phyloP scores from a whole-genome alignment of 352 stramenopile genomes.

The Phytopythium litorale region DNA sequence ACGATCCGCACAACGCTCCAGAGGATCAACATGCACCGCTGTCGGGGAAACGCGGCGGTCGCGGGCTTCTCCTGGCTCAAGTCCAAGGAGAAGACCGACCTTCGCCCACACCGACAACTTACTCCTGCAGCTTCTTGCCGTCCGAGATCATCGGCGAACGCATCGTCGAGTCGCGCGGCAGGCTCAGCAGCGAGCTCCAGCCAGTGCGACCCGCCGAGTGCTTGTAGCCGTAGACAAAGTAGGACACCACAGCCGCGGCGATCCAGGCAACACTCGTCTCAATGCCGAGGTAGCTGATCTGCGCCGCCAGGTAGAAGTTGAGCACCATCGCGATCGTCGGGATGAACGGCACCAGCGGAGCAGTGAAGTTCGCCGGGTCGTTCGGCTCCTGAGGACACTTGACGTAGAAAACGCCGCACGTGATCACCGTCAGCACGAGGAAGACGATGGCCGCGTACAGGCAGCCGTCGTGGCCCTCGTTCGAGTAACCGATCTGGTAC shows the following conservation, averaged over 20 bases:
- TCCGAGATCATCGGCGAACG: constrained; percentile 54
- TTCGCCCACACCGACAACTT: background rate
- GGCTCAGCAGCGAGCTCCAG: constrained; percentile 51
- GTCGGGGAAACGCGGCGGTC: background rate
- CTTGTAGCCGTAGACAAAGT: constrained; percentile 75
- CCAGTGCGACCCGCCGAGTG: constrained; percentile 56
- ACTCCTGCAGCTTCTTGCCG: constrained; percentile 39
- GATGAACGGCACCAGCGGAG: constrained; percentile 69
- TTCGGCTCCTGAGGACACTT: constrained; percentile 59
- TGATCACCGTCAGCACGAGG: constrained; percentile 28
- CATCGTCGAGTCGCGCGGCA: constrained; percentile 39
- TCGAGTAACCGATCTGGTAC: constrained; percentile 63
- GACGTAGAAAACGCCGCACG: constrained; percentile 34
- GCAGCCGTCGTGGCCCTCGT: constrained; percentile 20
- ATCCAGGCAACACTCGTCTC: constrained; percentile 49
- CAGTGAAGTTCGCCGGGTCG: constrained; percentile 40
- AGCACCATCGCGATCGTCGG: constrained; percentile 10
- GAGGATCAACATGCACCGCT: background rate
- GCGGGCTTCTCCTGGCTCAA: background rate
- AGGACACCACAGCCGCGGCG: constrained; percentile 52
- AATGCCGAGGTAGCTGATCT: constrained; percentile 57
- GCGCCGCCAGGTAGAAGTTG: constrained; percentile 60
- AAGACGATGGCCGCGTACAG: constrained; percentile 47
- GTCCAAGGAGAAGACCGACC: background rate
- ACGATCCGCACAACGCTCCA: background rate